phyloP scores from a whole-genome alignment of 31 red algal species.

The Endocladia muricata region DNA sequence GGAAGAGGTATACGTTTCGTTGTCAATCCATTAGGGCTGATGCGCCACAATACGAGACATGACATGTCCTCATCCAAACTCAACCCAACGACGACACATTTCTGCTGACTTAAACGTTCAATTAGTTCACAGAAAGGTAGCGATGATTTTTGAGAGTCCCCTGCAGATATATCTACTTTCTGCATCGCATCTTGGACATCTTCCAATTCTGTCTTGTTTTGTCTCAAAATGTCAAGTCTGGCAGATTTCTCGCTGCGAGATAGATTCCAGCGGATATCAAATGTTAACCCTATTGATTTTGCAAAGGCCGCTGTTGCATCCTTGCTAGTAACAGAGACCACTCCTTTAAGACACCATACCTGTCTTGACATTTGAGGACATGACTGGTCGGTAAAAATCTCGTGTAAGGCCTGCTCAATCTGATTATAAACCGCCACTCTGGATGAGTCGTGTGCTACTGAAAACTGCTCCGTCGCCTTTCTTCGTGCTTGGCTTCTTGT shows the following conservation, averaged over 20 bases:
- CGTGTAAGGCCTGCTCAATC: neutral
- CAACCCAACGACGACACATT: slow-evolving; percentile 34
- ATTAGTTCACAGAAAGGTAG: no score
- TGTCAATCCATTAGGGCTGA: slow-evolving; percentile 19
- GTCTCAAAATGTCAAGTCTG: no score
- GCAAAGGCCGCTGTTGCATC: neutral
- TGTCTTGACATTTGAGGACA: slow-evolving; percentile 6
- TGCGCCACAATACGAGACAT: slow-evolving; percentile 39
- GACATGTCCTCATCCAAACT: slow-evolving; percentile 21
- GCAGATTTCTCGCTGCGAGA: neutral
- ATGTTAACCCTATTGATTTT: neutral
- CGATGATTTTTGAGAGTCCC: no score
- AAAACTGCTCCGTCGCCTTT: no score
- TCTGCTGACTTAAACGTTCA: no score
- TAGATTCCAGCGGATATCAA: slow-evolving; percentile 18
- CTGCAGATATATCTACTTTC: no score
- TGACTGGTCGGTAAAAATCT: neutral
- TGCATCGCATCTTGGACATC: no score
- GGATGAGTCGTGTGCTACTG: no score
- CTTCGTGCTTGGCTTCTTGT: no score
- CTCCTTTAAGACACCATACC: slow-evolving; percentile 4
- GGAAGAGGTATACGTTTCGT: slow-evolving; percentile 19
- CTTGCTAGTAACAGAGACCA: neutral
- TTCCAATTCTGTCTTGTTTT: no score
- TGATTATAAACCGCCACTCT: no score